Evolutionary conservation across 768 basidiomycete species (phyloP).

Genomic region (Serendipita vermifera): DNA sequence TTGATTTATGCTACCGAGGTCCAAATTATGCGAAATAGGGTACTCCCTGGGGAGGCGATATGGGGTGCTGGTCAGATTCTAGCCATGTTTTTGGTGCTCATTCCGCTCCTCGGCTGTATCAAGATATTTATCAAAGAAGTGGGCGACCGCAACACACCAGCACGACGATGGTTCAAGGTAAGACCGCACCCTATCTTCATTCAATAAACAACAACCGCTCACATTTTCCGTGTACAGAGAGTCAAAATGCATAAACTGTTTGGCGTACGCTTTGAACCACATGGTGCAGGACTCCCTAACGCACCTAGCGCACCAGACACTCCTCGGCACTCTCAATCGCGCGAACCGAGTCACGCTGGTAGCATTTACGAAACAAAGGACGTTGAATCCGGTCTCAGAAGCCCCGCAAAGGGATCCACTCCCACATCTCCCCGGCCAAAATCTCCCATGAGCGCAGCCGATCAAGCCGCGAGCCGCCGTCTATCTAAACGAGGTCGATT

Average conservation of each 20-base stretch:
- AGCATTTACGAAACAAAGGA: conserved; percentile 1
- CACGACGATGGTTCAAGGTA: neutral
- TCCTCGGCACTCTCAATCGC: neutral
- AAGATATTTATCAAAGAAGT: neutral
- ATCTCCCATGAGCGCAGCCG: neutral
- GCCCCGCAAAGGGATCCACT: neutral
- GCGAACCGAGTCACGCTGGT: neutral
- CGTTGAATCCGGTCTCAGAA: neutral
- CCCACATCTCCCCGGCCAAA: neutral
- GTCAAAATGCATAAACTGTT: neutral
- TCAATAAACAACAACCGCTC: too few relatives aligned
- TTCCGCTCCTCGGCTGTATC: neutral
- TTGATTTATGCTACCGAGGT: conserved; percentile 1
- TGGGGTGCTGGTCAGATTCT: conserved; percentile 8
- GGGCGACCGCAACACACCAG: neutral
- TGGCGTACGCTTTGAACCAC: neutral
- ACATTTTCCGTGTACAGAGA: neutral
- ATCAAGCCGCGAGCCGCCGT: neutral
- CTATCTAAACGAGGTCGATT: conserved; percentile 2
- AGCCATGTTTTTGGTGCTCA: neutral
- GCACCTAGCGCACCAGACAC: neutral
- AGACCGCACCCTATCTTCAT: too few relatives aligned
- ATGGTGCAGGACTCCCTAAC: neutral
- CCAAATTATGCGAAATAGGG: neutral
- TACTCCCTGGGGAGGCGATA: neutral